A percentile compares a stretch with the other conserved stretches of the same genome.
These are phyloP conservation scores for Urtica urens DNA, from an alignment of 306 rosid species.

Conservation along the genomic window DNA sequence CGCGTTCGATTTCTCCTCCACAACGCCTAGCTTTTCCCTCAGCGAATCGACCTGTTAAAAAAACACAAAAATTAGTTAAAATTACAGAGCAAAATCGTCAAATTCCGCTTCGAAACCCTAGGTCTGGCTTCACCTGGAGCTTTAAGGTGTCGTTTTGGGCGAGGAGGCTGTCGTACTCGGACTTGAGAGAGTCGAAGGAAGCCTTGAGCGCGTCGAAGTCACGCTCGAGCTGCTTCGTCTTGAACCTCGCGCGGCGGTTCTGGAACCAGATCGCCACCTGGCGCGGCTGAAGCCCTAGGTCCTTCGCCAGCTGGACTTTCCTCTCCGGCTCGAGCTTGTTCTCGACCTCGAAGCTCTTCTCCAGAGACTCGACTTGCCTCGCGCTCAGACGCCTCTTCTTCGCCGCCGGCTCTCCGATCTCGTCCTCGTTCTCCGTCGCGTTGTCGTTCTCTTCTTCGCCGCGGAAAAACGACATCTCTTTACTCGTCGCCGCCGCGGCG, in stretches of 20 bases:
- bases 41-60: slow-evolving; percentile 45
- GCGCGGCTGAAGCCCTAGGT: slow-evolving; percentile 76
- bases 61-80: background rate
- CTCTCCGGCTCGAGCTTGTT: slow-evolving; percentile 93
- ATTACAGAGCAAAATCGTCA: background rate
- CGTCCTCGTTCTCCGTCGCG: slow-evolving; percentile 41
- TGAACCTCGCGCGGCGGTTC: slow-evolving; percentile 70
- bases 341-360: slow-evolving; percentile 56
- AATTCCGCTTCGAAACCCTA: too few species aligned
- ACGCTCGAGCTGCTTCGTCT: slow-evolving; percentile 64
- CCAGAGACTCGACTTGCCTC: slow-evolving; percentile 69
- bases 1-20: too few species aligned
- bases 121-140: slow-evolving; percentile 59
- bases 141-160: slow-evolving; percentile 42
- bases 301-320: slow-evolving; percentile 67
- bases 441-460: slow-evolving; percentile 34
- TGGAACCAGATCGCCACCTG: slow-evolving; percentile 98
- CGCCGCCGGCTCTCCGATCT: slow-evolving; percentile 50
- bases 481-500: slow-evolving; percentile 23
- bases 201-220: slow-evolving; percentile 58
- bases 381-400: slow-evolving; percentile 71
- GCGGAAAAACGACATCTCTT: slow-evolving; percentile 39
- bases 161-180: slow-evolving; percentile 48
- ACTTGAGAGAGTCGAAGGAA: slow-evolving; percentile 44
- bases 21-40: slow-evolving; percentile 38